Percentiles rank a stretch among this genome's conserved stretches.
Conservation (phyloP, 495 filamentous ascomycete species). For the Monascus purpureus region DNA sequence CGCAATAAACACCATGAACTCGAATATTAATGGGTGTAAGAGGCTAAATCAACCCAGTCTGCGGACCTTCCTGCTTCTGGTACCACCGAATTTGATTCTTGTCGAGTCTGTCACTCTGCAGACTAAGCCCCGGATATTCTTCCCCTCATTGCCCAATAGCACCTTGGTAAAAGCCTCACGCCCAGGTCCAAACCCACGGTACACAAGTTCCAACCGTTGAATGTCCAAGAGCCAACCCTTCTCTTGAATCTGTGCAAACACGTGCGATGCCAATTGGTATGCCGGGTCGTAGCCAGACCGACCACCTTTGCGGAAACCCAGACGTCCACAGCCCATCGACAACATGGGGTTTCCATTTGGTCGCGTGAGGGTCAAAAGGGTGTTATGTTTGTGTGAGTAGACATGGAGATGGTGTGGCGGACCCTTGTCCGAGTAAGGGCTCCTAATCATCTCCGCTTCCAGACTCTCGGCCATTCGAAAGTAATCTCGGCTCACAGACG, state of each 20-base stretch:
- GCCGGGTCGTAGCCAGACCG: conserved; percentile 83
- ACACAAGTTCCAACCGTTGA: conserved; percentile 51
- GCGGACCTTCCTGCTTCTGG: conserved; percentile 65
- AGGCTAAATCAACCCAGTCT: conserved; percentile 50
- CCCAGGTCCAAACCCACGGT: conserved; percentile 72
- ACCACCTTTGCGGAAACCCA: conserved; percentile 70
- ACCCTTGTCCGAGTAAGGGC: conserved; percentile 22
- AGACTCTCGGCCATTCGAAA: conserved; percentile 19
- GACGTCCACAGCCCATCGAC: conserved; percentile 61
- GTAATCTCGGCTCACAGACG: conserved; percentile 15
- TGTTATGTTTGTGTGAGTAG: conserved; percentile 80
- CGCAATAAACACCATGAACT: too few relatives aligned
- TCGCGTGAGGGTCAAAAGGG: conserved; percentile 72
- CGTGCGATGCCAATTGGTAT: conserved; percentile 70
- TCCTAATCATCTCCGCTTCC: conserved; percentile 25
- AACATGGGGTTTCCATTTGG: conserved; percentile 67
- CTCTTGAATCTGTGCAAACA: conserved; percentile 67
- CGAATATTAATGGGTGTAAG: too few relatives aligned
- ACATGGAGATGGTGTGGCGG: conserved; percentile 75
- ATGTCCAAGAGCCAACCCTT: conserved; percentile 48
- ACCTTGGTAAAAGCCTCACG: conserved; percentile 84
- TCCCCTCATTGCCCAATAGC: conserved; percentile 72
- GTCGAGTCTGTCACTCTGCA: conserved; percentile 67
- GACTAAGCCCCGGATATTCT: conserved; percentile 52
- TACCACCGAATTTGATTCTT: conserved; percentile 89